A percentile compares a stretch with the other conserved stretches of the same genome.
Evolutionary conservation across 441 rosid species (phyloP).

Genomic region (Sinapis alba): DNA sequence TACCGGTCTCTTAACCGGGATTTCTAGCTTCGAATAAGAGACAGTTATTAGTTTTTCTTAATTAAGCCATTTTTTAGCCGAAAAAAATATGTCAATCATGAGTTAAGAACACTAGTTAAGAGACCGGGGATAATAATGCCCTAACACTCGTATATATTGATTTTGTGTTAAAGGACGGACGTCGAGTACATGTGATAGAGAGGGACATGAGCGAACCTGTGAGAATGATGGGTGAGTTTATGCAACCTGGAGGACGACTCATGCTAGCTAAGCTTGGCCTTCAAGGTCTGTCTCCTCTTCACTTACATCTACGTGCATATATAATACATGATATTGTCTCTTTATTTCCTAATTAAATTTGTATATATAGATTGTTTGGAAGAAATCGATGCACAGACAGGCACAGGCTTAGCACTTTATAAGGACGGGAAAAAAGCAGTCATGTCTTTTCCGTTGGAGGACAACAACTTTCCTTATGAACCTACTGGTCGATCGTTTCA

Average conservation of each 20-base stretch:
- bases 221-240: constrained; percentile 16
- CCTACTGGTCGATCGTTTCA: constrained; percentile 70
- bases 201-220: constrained; percentile 8
- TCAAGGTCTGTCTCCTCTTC: constrained; percentile 11
- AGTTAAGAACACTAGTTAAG: no score
- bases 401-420: constrained; percentile 57
- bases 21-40: no score
- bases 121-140: no score
- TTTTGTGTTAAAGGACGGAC: constrained; percentile 5
- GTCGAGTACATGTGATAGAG: constrained; percentile 12
- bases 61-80: no score
- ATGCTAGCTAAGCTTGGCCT: constrained; percentile 14
- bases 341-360: neutral
- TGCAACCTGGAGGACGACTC: constrained; percentile 21
- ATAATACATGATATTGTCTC: neutral
- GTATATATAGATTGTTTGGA: constrained; percentile 63
- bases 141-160: neutral
- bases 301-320: neutral
- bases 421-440: constrained; percentile 55
- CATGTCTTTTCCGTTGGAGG: constrained; percentile 53
- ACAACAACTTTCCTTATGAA: constrained; percentile 43
- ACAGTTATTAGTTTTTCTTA: no score
- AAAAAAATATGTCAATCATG: no score
- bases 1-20: no score
- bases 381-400: constrained; percentile 66